Conservation (phyloP, 163 green algal species). For the Trebouxiophyceae sp. region DNA sequence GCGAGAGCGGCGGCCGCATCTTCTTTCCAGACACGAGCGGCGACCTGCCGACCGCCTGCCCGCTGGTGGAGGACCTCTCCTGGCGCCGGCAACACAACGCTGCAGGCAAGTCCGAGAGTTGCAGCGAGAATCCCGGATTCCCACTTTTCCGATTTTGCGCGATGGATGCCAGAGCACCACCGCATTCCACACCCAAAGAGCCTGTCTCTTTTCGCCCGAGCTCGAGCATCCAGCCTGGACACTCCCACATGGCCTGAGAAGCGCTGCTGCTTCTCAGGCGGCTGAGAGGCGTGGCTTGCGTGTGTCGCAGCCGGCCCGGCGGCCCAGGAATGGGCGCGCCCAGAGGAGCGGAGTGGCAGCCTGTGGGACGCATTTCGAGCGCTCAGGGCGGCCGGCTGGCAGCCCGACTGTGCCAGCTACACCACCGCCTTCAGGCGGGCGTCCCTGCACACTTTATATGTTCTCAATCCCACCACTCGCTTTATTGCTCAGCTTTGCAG, state of each 20-base stretch:
- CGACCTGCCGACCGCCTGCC: conserved; percentile 37
- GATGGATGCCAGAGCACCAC: no score
- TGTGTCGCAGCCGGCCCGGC: conserved; percentile 27
- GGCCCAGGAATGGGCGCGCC: conserved; percentile 37
- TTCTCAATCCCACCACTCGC: no score
- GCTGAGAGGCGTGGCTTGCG: neutral
- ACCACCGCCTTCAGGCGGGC: conserved; percentile 66
- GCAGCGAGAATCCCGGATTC: neutral
- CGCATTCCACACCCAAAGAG: no score
- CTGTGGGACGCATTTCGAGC: conserved; percentile 67
- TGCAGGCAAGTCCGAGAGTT: conserved; percentile 3
- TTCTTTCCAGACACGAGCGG: conserved; percentile 45
- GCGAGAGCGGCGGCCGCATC: conserved; percentile 75
- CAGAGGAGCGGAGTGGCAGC: conserved; percentile 32
- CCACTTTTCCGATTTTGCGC: neutral
- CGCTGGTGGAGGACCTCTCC: conserved; percentile 57
- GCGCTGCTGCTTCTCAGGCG: neutral
- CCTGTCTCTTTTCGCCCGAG: neutral
- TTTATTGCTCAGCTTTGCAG: no score
- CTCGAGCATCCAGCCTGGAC: neutral
- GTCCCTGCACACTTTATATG: no score
- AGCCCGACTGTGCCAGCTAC: conserved; percentile 59
- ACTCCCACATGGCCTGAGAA: neutral
- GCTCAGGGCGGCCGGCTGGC: conserved; percentile 44
- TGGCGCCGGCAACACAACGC: conserved; percentile 45